phyloP scores from a whole-genome alignment of 106 monocot genomes.

The Amphibolis antarctica region DNA sequence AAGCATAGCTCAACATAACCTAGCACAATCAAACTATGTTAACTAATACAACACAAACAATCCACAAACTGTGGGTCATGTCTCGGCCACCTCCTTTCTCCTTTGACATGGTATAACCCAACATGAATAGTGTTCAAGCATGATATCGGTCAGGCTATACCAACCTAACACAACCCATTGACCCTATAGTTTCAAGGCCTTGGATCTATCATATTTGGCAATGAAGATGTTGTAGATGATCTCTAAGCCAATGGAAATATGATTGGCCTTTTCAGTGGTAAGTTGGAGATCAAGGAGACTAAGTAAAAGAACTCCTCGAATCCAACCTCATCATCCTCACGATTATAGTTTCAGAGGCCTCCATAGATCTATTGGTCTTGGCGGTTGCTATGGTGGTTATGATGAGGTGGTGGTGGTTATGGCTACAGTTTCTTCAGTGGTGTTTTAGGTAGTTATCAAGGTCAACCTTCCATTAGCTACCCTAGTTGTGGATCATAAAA shows the following conservation, averaged over 20 bases:
- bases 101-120: no score
- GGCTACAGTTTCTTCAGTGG: slow-evolving; percentile 39
- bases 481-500: slow-evolving; percentile 32
- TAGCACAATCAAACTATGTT: no score
- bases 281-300: slow-evolving; percentile 99
- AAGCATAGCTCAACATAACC: no score
- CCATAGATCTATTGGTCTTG: slow-evolving; percentile 44
- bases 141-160: no score
- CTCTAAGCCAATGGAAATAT: slow-evolving; percentile 79
- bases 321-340: slow-evolving; percentile 32
- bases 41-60: no score
- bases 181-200: slow-evolving; percentile 85
- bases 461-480: slow-evolving; percentile 52
- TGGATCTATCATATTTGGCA: slow-evolving; percentile 81
- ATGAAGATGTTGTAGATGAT: slow-evolving; percentile 71
- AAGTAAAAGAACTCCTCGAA: slow-evolving; percentile 88
- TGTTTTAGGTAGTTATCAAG: slow-evolving; percentile 41
- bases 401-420: slow-evolving; percentile 41
- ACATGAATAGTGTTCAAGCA: no score
- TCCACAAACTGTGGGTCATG: no score
- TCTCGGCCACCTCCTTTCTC: no score
- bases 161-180: no score
- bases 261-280: slow-evolving; percentile 73
- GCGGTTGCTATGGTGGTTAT: slow-evolving; percentile 41
- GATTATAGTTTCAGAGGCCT: slow-evolving; percentile 41